Evolutionary conservation across 306 rosid species (phyloP).

Genomic region (Ceratonia siliqua): DNA sequence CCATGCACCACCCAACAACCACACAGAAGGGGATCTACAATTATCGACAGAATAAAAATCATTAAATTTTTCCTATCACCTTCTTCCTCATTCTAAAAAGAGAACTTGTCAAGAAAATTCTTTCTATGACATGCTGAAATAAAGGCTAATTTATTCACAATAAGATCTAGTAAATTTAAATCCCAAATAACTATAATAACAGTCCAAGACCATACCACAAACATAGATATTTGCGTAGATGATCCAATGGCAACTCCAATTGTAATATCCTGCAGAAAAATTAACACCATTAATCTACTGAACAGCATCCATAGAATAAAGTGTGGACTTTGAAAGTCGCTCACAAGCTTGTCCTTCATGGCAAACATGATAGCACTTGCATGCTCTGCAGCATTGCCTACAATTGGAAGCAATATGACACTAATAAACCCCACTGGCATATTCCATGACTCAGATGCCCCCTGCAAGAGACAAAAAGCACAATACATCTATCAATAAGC

Average conservation of each 20-base stretch:
- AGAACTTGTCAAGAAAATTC: neutral
- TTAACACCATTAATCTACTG: constrained; percentile 33
- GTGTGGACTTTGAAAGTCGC: constrained; percentile 40
- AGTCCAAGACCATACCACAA: constrained; percentile 68
- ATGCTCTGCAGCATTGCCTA: constrained; percentile 66
- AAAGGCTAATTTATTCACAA: neutral
- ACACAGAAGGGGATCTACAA: constrained; percentile 85
- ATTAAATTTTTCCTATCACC: constrained; percentile 10
- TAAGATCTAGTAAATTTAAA: constrained; percentile 2
- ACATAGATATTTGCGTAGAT: constrained; percentile 92
- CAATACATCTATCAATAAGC: constrained; percentile 4
- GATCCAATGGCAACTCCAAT: constrained; percentile 96
- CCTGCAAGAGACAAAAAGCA: constrained; percentile 55
- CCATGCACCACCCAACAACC: constrained; percentile 95
- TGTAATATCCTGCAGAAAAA: constrained; percentile 70
- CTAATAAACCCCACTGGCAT: constrained; percentile 84
- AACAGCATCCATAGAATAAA: constrained; percentile 22
- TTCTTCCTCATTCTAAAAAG: neutral
- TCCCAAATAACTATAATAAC: constrained; percentile 15
- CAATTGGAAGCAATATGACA: constrained; percentile 90
- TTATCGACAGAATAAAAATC: constrained; percentile 37
- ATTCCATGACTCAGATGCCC: constrained; percentile 78
- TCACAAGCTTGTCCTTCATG: constrained; percentile 90
- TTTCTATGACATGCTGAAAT: constrained; percentile 13
- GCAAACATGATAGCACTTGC: constrained; percentile 98